Percentiles rank a stretch among this genome's conserved stretches.
These are phyloP conservation scores for Parastagonospora avenae DNA, from an alignment of 2,329 filamentous ascomycete genomes.

Conservation along the genomic window DNA sequence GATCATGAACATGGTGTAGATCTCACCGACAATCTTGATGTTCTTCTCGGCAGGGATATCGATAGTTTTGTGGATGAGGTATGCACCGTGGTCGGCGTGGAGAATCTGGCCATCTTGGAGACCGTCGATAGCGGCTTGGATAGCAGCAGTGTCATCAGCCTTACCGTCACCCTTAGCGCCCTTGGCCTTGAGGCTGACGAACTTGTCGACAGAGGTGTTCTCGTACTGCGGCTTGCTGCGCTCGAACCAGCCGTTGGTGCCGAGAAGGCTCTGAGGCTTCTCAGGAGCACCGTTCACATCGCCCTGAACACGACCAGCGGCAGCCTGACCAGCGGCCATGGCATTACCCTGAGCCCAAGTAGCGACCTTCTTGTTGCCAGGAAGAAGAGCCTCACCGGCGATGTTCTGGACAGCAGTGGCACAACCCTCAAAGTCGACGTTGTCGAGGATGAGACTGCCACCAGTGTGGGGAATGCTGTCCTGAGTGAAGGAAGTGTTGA, in stretches of 20 bases:
- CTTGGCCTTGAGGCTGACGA: constrained; percentile 80
- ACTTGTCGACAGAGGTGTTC: constrained; percentile 66
- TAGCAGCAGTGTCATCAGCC: constrained; percentile 84
- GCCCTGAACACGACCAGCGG: constrained; percentile 62
- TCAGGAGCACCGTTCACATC: constrained; percentile 52
- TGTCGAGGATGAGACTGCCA: constrained; percentile 83
- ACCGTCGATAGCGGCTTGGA: constrained; percentile 77
- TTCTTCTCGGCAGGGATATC: constrained; percentile 66
- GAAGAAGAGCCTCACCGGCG: constrained; percentile 66
- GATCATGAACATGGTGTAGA: constrained; percentile 90
- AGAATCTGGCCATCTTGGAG: constrained; percentile 66
- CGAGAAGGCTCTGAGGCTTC: constrained; percentile 72
- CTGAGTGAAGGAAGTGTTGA: constrained; percentile 78
- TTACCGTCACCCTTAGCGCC: constrained; percentile 87
- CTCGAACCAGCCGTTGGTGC: constrained; percentile 73
- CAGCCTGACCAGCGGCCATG: constrained; percentile 58
- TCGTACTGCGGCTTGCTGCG: constrained; percentile 91
- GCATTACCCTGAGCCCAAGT: constrained; percentile 82
- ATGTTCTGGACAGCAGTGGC: constrained; percentile 67
- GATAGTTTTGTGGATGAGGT: constrained; percentile 65
- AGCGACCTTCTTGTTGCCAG: constrained; percentile 69
- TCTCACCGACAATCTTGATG: constrained; percentile 86
- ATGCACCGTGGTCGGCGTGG: constrained; percentile 69
- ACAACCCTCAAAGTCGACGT: constrained; percentile 80
- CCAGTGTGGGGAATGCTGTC: constrained; percentile 71